Conservation (phyloP, 805 yeast species). For the Teunomyces cretensis region DNA sequence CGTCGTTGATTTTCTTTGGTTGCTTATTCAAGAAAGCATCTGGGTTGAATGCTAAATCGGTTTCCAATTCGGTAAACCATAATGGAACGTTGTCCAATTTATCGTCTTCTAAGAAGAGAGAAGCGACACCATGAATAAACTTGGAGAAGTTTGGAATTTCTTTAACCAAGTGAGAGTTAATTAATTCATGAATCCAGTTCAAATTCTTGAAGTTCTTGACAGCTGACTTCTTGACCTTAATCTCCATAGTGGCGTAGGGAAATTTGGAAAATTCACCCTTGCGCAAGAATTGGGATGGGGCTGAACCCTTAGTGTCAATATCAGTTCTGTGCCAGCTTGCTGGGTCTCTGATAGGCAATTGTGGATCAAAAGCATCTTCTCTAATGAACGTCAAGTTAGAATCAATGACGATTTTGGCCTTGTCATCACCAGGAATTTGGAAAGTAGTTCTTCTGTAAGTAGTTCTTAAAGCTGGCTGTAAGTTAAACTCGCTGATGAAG, state of each 20-base stretch:
- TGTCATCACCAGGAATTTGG: slow-evolving; percentile 96
- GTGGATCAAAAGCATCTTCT: slow-evolving; percentile 83
- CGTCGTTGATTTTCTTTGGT: slow-evolving; percentile 7
- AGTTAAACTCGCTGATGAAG: slow-evolving; percentile 60
- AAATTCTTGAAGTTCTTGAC: slow-evolving; percentile 42
- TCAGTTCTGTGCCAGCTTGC: slow-evolving; percentile 89
- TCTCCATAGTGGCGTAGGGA: slow-evolving; percentile 87
- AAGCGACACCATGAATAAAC: slow-evolving; percentile 89
- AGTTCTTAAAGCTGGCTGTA: slow-evolving; percentile 86
- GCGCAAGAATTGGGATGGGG: slow-evolving; percentile 72
- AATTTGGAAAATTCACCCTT: slow-evolving; percentile 83
- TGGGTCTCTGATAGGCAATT: slow-evolving; percentile 89
- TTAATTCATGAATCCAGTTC: slow-evolving; percentile 85
- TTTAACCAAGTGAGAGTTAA: slow-evolving; percentile 79
- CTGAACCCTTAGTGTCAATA: slow-evolving; percentile 71
- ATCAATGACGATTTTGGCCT: slow-evolving; percentile 86
- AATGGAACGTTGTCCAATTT: slow-evolving; percentile 86
- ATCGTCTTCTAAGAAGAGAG: slow-evolving; percentile 86
- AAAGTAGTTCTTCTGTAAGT: slow-evolving; percentile 90
- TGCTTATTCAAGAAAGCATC: slow-evolving; percentile 11
- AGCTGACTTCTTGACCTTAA: slow-evolving; percentile 52
- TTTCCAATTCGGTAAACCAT: slow-evolving; percentile 89
- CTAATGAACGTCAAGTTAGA: slow-evolving; percentile 84
- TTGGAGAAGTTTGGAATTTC: slow-evolving; percentile 94
- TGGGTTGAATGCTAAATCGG: slow-evolving; percentile 19